Evolutionary conservation across 1,139 yeast species (phyloP).

Genomic region (Diutina siamensis): DNA sequence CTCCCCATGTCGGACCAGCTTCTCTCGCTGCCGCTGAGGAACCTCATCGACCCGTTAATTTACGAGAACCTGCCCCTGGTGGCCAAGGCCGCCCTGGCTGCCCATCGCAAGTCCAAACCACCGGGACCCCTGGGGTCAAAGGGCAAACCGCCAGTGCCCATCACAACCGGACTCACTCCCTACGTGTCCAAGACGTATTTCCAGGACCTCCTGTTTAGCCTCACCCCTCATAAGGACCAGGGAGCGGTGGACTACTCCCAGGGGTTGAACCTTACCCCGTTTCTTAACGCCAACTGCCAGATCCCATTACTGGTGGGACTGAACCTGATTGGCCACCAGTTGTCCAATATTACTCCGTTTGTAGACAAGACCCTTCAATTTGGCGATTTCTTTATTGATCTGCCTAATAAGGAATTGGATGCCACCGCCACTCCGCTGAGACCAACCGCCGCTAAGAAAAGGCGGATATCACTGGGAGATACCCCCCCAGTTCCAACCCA

Average conservation of each 20-base stretch:
- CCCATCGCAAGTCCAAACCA: neutral
- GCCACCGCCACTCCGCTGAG: constrained; percentile 27
- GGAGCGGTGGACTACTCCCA: constrained; percentile 15
- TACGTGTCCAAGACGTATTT: constrained; percentile 9
- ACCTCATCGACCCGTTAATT: constrained; percentile 18
- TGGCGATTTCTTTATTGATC: constrained; percentile 35
- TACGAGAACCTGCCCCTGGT: constrained; percentile 10
- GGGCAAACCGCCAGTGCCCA: constrained; percentile 13
- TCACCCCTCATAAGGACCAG: constrained; percentile 7
- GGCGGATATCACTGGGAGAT: constrained; percentile 27
- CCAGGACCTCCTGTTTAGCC: constrained; percentile 9
- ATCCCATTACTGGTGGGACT: constrained; percentile 8
- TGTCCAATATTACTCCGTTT: constrained; percentile 26
- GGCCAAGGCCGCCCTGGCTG: neutral
- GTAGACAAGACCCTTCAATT: constrained; percentile 33
- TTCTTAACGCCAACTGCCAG: constrained; percentile 25
- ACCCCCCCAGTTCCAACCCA: constrained; percentile 33
- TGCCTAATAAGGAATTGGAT: constrained; percentile 24
- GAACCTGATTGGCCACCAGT: constrained; percentile 13
- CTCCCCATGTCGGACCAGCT: constrained; percentile 1
- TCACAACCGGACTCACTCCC: constrained; percentile 16
- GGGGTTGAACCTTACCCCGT: constrained; percentile 34
- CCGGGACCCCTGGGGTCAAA: neutral
- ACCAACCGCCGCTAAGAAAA: constrained; percentile 15
- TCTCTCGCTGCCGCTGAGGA: constrained; percentile 20